Evolutionary conservation across 1,139 yeast species (phyloP).

Genomic region (Kluyveromyces sp.): DNA sequence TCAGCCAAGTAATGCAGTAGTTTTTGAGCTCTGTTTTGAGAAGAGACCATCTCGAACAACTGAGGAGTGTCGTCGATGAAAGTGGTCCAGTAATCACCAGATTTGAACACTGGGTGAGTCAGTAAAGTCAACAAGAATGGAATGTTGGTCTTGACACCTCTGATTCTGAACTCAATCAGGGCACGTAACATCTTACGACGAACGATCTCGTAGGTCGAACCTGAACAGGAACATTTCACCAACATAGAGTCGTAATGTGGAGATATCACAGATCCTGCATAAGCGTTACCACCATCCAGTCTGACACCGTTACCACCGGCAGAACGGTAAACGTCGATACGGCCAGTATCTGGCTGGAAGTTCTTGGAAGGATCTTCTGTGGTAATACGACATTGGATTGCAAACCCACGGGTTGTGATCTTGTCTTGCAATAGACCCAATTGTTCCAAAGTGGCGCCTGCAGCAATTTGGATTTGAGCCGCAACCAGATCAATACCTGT

Average conservation of each 20-base stretch:
- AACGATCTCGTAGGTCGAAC: slow-evolving; percentile 93
- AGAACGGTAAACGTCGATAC: slow-evolving; percentile 94
- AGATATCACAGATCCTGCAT: slow-evolving; percentile 95
- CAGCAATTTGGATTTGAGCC: slow-evolving; percentile 98
- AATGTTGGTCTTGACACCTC: slow-evolving; percentile 98
- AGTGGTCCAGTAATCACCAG: slow-evolving; percentile 95
- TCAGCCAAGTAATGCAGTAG: slow-evolving; percentile 85
- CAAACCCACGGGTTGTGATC: slow-evolving; percentile 94
- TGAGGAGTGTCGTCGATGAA: slow-evolving; percentile 97
- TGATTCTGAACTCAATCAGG: slow-evolving; percentile 90
- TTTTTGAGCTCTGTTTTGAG: slow-evolving; percentile 96
- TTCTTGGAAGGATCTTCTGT: slow-evolving; percentile 96
- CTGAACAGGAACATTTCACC: slow-evolving; percentile 95
- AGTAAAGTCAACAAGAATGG: slow-evolving; percentile 91
- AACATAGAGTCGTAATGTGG: slow-evolving; percentile 98
- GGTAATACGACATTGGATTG: slow-evolving; percentile 98
- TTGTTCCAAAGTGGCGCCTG: slow-evolving; percentile 91
- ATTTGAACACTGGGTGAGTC: slow-evolving; percentile 84
- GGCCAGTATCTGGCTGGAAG: slow-evolving; percentile 98
- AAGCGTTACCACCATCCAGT: slow-evolving; percentile 98
- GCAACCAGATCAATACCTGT: slow-evolving; percentile 98
- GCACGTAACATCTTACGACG: slow-evolving; percentile 97
- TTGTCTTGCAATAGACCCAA: slow-evolving; percentile 89
- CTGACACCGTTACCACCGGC: slow-evolving; percentile 99
- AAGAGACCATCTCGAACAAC: slow-evolving; percentile 86